Base-by-base conservation (phyloP, 1,139 yeast species). In the Suhomyces maxii region DNA sequence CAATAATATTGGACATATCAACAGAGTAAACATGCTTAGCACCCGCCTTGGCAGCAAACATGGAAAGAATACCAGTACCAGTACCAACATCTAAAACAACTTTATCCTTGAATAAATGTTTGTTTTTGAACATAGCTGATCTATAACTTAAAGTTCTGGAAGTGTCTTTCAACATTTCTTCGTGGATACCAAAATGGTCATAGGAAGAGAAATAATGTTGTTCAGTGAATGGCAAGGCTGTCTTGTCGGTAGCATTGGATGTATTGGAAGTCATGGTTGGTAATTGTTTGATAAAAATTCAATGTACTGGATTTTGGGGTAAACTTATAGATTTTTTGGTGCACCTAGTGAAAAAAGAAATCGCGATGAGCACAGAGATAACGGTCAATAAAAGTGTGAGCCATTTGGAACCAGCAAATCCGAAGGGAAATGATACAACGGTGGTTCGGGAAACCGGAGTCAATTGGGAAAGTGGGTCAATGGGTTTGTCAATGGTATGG, bases 31-130 rank as follows among this genome's bases (percentile, higher is more conserved):
- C 98, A 64, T 90, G 97, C 67, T 89, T 89, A 54, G 98, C 98
- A 54, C 98, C 99, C 18, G 97, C 95, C 63, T 86, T 86, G 42
- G 91, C 96, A n/a, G 98, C 98, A 76, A 93, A 93, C 97, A 93
- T 89, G 25, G 97, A 90, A 56, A 93, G 75, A 58, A 93, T 89
- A 56, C 99, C 99, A 10, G 98, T 93, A 58, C 99, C 99, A 69
- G 98, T 93, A 40, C 99, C 99, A 52, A 95, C 99, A 71, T 95
- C 99, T 52, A 95, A 77, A n/a, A 95, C 99, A 51, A 90, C 73
- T 75, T 93, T 95, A 69, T 82, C 97, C 67, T 90, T 89, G 76
- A 95, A 93, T 52, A 89, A 72, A 59, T 86, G 86, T 64, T 87
- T 86, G 74, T 95, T 95, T 67, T 89, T 90, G 71, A 83, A 84